Base-by-base conservation (phyloP, 2,329 filamentous ascomycete species). In the Calonectria pseudoturangicola region DNA sequence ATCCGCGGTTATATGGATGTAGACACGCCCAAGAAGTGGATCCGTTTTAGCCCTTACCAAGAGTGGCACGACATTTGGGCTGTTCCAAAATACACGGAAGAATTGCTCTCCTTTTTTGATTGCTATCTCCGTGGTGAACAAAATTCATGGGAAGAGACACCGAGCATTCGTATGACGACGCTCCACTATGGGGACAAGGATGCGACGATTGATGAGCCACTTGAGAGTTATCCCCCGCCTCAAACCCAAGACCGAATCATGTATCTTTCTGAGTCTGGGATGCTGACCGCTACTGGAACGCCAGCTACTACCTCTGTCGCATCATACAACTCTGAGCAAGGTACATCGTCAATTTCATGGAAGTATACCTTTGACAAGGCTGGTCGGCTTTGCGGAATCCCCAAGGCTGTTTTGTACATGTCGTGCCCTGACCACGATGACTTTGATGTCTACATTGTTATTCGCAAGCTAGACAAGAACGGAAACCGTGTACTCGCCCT, bases 391-490 rank as follows among this genome's bases (percentile, higher is more conserved):
- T 45, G 65, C 4, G 70, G 70, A 15, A 41, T 72, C 7, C 72
- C 62, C 4, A 73, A 72, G 16, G 72, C 56, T 6, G 56, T 74
- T 0, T 2, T 75, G 18, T 51, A 62, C 21, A 72, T 75, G 66
- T 72, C 72, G 2, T 75, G 73, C 9, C 56, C 48, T 1, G 81
- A 85, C 10, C 76, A 81, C 54, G 81, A 88, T 51, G 87, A 88
- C 68, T 82, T 88, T 72, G 85, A 83, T 30, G 81, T 88, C 2
- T 87, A 83, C 65, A 80, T 88, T n/a, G 67, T 72, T 3, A 69
- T 79, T 2, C 68, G 74, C 28, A 79, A 79, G 68, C 68, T 68
- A 27, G 77, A 69, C 9, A 16, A 27, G 1, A 30, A 67, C 4
- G 68, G 68, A 4, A 48, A 71, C 13, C 30, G 58, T 7, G 74